Conservation (phyloP, 2,329 filamentous ascomycete genomes). For the Aspergillus sp. region DNA sequence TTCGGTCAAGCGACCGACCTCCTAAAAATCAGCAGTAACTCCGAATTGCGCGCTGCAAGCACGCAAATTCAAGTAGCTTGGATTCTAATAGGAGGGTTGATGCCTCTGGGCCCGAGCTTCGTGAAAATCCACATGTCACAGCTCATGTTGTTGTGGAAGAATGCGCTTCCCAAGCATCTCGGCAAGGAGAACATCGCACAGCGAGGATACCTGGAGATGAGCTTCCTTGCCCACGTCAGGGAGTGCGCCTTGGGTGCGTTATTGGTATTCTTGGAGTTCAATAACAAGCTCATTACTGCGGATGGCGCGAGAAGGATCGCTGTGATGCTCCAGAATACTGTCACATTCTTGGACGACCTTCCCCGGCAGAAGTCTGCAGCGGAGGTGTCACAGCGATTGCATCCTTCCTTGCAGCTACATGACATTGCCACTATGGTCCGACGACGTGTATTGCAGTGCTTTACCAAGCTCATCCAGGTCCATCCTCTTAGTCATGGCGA, state of each 20-base stretch:
- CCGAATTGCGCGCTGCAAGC: constrained; percentile 84
- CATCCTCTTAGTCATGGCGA: constrained; percentile 84
- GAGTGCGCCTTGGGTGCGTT: constrained; percentile 93
- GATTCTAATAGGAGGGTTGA: constrained; percentile 93
- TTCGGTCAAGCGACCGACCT: constrained; percentile 88
- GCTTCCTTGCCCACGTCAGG: constrained; percentile 88
- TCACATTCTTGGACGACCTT: constrained; percentile 80
- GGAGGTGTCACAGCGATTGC: constrained; percentile 79
- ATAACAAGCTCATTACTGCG: constrained; percentile 83
- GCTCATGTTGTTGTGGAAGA: constrained; percentile 92
- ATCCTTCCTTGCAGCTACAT: constrained; percentile 80
- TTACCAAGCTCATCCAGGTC: constrained; percentile 83
- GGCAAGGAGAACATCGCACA: constrained; percentile 86
- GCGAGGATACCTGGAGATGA: constrained; percentile 81
- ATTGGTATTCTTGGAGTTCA: constrained; percentile 88
- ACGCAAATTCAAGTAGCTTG: constrained; percentile 97
- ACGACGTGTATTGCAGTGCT: constrained; percentile 89
- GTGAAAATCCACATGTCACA: constrained; percentile 98
- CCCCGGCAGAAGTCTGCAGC: constrained; percentile 82
- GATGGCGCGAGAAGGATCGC: constrained; percentile 93
- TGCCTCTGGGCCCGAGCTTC: constrained; percentile 96
- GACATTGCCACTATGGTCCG: constrained; percentile 94
- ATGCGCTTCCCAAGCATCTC: constrained; percentile 90
- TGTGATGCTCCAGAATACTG: constrained; percentile 92
- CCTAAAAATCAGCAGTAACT: constrained; percentile 87